phyloP scores from a whole-genome alignment of 148 eudicot genomes.

The Nepenthes gracilis region DNA sequence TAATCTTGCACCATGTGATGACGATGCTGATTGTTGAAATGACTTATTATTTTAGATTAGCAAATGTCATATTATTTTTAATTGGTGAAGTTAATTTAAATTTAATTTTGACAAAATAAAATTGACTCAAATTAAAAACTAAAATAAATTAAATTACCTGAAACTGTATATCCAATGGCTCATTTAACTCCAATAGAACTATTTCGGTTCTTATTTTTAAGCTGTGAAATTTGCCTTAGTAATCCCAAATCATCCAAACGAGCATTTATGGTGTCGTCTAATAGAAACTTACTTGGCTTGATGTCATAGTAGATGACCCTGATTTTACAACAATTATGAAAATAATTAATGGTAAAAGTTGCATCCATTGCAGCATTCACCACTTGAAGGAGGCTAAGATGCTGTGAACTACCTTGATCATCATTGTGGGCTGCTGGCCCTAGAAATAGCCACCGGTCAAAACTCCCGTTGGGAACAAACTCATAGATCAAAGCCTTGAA shows the following conservation, averaged over 20 bases:
- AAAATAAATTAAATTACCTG: slow-evolving; percentile 6
- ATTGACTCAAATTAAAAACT: too few relatives aligned
- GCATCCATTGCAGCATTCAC: slow-evolving; percentile 13
- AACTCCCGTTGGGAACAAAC: slow-evolving; percentile 21
- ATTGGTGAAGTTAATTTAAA: too few relatives aligned
- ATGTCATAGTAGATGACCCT: slow-evolving; percentile 18
- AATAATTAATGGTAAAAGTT: slow-evolving; percentile 13
- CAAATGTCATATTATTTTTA: too few relatives aligned
- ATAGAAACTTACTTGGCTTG: slow-evolving; percentile 18
- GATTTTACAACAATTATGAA: slow-evolving; percentile 12
- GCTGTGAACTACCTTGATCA: background rate
- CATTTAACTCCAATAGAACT: slow-evolving; percentile 18
- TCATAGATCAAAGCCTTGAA: slow-evolving; percentile 23
- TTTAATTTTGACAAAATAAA: too few relatives aligned
- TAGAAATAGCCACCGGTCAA: slow-evolving; percentile 14
- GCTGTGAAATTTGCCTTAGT: slow-evolving; percentile 3
- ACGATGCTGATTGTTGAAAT: too few relatives aligned
- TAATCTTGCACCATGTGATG: too few relatives aligned
- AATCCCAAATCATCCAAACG: slow-evolving; percentile 18
- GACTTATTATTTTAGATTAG: too few relatives aligned
- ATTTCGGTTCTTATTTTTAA: background rate
- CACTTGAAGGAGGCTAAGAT: slow-evolving; percentile 13
- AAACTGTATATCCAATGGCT: slow-evolving; percentile 17
- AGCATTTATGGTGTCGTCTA: slow-evolving; percentile 7
- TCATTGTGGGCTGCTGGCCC: background rate